Evolutionary conservation across 805 yeast species (phyloP), one percentile per base, ranked within the genome.

Genomic region (Priceomyces castillae): DNA sequence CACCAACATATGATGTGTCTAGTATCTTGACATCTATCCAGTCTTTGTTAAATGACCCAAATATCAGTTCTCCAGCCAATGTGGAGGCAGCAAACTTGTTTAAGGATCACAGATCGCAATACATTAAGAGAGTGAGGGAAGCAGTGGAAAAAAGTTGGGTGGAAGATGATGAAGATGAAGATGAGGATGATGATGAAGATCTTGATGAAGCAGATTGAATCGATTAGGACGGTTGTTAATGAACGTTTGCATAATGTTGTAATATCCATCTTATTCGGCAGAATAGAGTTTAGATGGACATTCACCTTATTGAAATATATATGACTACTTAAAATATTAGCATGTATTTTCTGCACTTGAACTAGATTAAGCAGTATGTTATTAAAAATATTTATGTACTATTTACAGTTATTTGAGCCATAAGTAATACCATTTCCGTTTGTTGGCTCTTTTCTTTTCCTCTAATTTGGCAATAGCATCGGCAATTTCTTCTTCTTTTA

Each of bases 1-100:
- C 96, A 19, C 99, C 99, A 10, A 94, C 99, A 0, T 94, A 92
- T 61, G 99, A 94, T 59, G 99, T 94, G 30, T 90, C 96, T 9
- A 89, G 96, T 10, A 92, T 94, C 44, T 74, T 94, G 54, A 94
- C 99, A 1, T 87, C 96, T 20, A 82, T 94, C 46, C 99, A 94
- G 63, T 83, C 90, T 44, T 75, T 94, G 49, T 73, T 94, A 54
- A 94, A 94, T 65, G 99, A 94, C 62, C 99, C 99, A 14, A 94
- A 94, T 62, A 95, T 90, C 38, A 82, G 90, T 41, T 86, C 96
- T 18, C 99, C 99, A 1, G 99, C 99, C 1, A 94, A 94, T 56
- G 98, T 88, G 5, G 99, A 94, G 65, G 98, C 98, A 4, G 97
- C 99, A 1, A 90, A 89, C 50, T 71, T 94, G 57, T 94, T 89